Conservation (phyloP, 2,329 filamentous ascomycete genomes). For the Fonsecaea nubica region DNA sequence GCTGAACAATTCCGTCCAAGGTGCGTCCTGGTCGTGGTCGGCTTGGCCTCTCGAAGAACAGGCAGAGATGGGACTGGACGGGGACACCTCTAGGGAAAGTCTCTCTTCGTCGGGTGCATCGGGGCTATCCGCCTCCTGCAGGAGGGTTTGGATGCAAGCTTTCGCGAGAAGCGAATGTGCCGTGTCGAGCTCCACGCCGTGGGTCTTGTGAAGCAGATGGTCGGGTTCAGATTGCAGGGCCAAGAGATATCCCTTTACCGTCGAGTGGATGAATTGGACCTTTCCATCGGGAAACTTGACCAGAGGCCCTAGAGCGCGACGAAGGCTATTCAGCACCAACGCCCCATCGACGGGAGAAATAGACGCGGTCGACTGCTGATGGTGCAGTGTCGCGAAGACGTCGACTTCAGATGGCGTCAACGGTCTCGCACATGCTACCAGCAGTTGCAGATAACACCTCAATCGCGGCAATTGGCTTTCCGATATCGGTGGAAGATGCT, state of each 20-base stretch:
- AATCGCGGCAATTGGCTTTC: conserved; percentile 20
- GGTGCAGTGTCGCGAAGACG: conserved; percentile 21
- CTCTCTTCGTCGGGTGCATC: conserved; percentile 20
- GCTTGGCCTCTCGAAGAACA: conserved; percentile 8
- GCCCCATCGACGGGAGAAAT: conserved; percentile 20
- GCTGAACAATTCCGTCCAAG: conserved; percentile 21
- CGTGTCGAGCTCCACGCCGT: conserved; percentile 21
- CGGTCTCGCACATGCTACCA: conserved; percentile 25
- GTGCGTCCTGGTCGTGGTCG: conserved; percentile 12
- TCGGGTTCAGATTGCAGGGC: conserved; percentile 16
- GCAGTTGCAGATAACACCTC: conserved; percentile 23
- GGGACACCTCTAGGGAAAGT: conserved; percentile 8
- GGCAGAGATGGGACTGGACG: conserved; percentile 23
- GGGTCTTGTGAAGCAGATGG: conserved; percentile 23
- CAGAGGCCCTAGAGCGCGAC: conserved; percentile 25
- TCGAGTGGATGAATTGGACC: conserved; percentile 28
- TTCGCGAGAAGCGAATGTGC: conserved; percentile 21
- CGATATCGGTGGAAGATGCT: conserved; percentile 25
- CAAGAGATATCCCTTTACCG: conserved; percentile 23
- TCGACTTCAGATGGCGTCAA: conserved; percentile 24
- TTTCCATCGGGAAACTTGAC: conserved; percentile 24
- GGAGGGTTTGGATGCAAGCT: conserved; percentile 21
- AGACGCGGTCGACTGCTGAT: conserved; percentile 11
- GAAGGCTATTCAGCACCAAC: conserved; percentile 21
- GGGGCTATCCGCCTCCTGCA: conserved; percentile 8